Evolutionary conservation across 257 asterid species (phyloP).

Genomic region (Penstemon barbatus): DNA sequence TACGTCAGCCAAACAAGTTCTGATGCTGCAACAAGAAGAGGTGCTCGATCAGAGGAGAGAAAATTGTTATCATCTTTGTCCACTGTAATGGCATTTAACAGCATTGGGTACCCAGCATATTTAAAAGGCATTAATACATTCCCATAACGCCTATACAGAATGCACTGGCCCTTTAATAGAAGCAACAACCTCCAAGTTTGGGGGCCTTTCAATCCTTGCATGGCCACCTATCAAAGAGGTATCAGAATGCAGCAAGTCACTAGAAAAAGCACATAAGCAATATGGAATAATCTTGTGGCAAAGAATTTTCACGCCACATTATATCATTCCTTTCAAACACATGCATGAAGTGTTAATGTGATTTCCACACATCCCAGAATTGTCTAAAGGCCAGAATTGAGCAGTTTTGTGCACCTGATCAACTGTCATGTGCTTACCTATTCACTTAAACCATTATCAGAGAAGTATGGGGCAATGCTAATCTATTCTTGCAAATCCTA

Average conservation of each 20-base stretch:
- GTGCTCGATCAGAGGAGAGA: conserved; percentile 88
- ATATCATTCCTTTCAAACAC: conserved; percentile 5
- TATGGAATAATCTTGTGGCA: conserved; percentile 12
- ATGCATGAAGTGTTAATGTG: conserved; percentile 9
- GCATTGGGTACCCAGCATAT: conserved; percentile 98
- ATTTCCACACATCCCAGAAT: background rate
- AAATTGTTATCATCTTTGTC: conserved; percentile 86
- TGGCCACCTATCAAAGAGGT: conserved; percentile 60
- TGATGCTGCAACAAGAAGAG: conserved; percentile 89
- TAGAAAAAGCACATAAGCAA: conserved; percentile 17
- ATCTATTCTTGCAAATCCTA: background rate
- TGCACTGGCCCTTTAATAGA: conserved; percentile 93
- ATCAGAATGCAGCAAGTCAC: conserved; percentile 21
- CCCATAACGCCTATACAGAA: conserved; percentile 86
- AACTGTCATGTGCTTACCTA: background rate
- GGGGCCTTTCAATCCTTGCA: conserved; percentile 99
- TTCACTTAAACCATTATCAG: background rate
- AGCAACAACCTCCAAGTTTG: conserved; percentile 93
- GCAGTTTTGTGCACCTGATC: background rate
- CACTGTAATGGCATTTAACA: conserved; percentile 87
- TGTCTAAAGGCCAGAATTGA: background rate
- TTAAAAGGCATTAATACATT: conserved; percentile 84
- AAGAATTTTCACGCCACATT: conserved; percentile 19
- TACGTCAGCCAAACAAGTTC: conserved; percentile 99
- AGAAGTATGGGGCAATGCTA: background rate